Evolutionary conservation across 2,329 filamentous ascomycete species (phyloP).

Genomic region (Hymenoscyphus infarciens): DNA sequence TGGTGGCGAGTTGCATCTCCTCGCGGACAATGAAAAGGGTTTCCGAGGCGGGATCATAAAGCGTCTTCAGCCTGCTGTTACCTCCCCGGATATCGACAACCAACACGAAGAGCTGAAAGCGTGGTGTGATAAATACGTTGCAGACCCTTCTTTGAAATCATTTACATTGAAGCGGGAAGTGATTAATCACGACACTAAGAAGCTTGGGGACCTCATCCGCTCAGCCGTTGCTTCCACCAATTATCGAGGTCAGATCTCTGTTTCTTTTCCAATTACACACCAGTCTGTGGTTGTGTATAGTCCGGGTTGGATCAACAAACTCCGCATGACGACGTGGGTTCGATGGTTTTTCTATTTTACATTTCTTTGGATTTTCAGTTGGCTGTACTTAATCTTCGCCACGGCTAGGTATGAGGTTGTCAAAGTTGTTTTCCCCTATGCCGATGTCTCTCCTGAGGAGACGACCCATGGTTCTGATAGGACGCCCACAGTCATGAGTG

Average conservation of each 20-base stretch:
- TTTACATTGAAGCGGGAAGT: constrained; percentile 52
- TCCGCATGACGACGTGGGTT: constrained; percentile 62
- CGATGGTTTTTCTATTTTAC: constrained; percentile 62
- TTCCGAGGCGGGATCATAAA: constrained; percentile 60
- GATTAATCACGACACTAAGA: constrained; percentile 56
- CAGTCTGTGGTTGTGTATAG: constrained; percentile 60
- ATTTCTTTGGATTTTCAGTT: constrained; percentile 65
- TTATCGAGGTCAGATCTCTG: constrained; percentile 59
- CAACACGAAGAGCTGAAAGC: constrained; percentile 16
- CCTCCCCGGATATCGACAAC: constrained; percentile 19
- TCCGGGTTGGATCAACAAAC: constrained; percentile 56
- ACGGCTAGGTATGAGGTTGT: constrained; percentile 67
- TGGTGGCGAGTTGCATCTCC: constrained; percentile 46
- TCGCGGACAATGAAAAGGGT: constrained; percentile 56
- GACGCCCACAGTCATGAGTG: constrained; percentile 34
- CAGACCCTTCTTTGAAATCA: constrained; percentile 54
- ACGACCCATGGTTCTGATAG: constrained; percentile 13
- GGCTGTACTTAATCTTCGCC: constrained; percentile 65
- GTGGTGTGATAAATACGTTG: constrained; percentile 68
- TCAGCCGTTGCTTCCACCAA: constrained; percentile 59
- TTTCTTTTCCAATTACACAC: constrained; percentile 59
- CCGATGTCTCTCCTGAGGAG: constrained; percentile 19
- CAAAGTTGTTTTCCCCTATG: constrained; percentile 47
- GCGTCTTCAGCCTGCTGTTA: constrained; percentile 44
- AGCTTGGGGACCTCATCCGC: constrained; percentile 49